A percentile compares a stretch with the other conserved stretches of the same genome.
Evolutionary conservation across 768 basidiomycete species (phyloP).

Genomic region (Roridomyces roridus): DNA sequence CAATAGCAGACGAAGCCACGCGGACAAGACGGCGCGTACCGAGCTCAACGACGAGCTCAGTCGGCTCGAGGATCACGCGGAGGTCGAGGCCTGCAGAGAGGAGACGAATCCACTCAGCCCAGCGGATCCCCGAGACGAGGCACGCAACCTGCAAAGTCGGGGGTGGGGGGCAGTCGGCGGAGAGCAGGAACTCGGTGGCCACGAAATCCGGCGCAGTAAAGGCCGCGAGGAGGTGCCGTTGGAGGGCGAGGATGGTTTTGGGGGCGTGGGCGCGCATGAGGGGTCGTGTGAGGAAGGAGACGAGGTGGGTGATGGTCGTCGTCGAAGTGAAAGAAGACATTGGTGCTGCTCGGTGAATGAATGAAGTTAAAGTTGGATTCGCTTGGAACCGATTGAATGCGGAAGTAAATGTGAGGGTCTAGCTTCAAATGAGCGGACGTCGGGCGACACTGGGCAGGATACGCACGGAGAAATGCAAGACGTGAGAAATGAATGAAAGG

Average conservation of each 20-base stretch:
- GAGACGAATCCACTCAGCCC: conserved; percentile 13
- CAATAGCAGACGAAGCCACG: not conserved
- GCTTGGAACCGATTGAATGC: too few relatives aligned
- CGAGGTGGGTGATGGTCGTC: not conserved
- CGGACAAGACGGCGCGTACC: not conserved
- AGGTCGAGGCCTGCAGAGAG: conserved; percentile 6
- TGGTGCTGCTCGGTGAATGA: too few relatives aligned
- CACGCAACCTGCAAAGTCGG: conserved; percentile 4
- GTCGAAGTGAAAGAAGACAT: conserved; percentile 13
- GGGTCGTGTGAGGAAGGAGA: conserved; percentile 20
- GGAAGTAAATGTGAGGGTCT: too few relatives aligned
- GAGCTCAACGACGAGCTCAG: not conserved
- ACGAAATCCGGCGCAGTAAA: not conserved
- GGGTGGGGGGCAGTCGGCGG: conserved; percentile 5
- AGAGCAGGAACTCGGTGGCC: not conserved
- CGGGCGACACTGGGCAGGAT: too few relatives aligned
- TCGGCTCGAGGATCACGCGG: not conserved
- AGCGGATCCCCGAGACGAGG: conserved; percentile 1
- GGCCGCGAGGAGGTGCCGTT: not conserved
- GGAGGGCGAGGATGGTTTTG: conserved; percentile 8
- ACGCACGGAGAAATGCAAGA: too few relatives aligned
- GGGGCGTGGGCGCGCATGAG: conserved; percentile 4
- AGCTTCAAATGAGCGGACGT: too few relatives aligned
- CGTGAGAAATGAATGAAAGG: too few relatives aligned
- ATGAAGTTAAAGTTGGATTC: too few relatives aligned